Evolutionary conservation across 2,329 filamentous ascomycete species (phyloP), one percentile per base, ranked within the genome.

Genomic region (Stemphylium lycopersici): DNA sequence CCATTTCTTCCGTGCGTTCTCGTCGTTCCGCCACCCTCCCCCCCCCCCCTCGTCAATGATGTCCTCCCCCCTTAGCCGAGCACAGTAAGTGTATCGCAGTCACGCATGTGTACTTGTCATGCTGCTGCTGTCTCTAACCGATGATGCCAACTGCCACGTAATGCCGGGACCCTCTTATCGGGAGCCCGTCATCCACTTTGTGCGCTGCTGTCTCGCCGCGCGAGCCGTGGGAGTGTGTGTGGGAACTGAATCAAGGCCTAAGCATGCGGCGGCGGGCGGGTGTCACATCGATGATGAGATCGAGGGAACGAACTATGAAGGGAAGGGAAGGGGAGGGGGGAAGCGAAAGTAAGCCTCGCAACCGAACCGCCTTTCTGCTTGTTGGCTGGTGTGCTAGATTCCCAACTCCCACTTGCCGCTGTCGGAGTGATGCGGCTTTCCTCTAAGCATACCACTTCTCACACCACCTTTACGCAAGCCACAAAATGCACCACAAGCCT

Each of bases 1-100:
- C 50, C 50, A 53, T 53, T 53, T 53, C 50, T 47, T 53, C 50
- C 50, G 44, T 48, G 44, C 48, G 41, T 46, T 51, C 41, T 44
- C 41, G 20, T 32, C 0, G 26, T 32, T 24, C 32, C 32, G 26
- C 40, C 12, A 4, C 16, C 6, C n/a, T n/a, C 33, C 33, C 33
- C 5, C 33, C 33, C 22, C 33, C 33, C 13, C 33, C n/a, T 7
- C 22, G 22, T 24, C 22, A 24, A 24, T 7, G 22, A 24, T 24
- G 22, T 6, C 22, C 39, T 16, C 15, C 29, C 22, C 39, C 26
- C 26, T 42, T 26, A 31, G 15, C 40, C 26, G 26, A 42, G 40
- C 26, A 42, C 24, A 42, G 24, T 8, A 42, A 29, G 24, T 24
- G 31, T 22, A 42, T 42, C 36, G 40, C 33, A 39, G 20, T n/a